Evolutionary conservation across 148 eudicot species (phyloP).

Genomic region (Rhododendron griersonianum): DNA sequence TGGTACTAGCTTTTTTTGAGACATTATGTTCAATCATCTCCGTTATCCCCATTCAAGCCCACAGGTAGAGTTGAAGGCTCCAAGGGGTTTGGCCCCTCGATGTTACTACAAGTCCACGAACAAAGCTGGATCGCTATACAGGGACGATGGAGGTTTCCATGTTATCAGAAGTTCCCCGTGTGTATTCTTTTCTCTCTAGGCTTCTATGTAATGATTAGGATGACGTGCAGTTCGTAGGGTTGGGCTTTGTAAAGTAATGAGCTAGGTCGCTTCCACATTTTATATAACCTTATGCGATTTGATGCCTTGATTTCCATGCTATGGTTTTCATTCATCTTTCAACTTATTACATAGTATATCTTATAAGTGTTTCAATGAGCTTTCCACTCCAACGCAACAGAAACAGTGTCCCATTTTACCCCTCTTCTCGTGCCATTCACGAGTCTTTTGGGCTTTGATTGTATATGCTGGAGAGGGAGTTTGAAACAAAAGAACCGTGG

Average conservation of each 20-base stretch:
- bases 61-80: conserved; percentile 6
- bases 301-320: neutral
- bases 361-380: neutral
- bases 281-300: neutral
- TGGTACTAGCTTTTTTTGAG: neutral
- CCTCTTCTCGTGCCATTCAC: neutral
- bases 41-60: neutral
- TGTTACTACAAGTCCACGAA: neutral
- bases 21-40: neutral
- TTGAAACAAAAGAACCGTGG: neutral
- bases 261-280: neutral
- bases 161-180: neutral
- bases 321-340: neutral
- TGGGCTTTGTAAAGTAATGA: conserved; percentile 8
- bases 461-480: neutral
- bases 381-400: neutral
- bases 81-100: neutral
- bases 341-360: no score
- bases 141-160: conserved; percentile 1
- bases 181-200: conserved; percentile 8
- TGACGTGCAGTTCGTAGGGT: neutral
- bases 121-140: neutral
- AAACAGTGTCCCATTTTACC: neutral
- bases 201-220: conserved; percentile 5
- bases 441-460: neutral